Percentiles rank a stretch among this genome's conserved stretches.
phyloP scores from a whole-genome alignment of 805 yeast genomes.

The Cyberlindnera misumaiensis region DNA sequence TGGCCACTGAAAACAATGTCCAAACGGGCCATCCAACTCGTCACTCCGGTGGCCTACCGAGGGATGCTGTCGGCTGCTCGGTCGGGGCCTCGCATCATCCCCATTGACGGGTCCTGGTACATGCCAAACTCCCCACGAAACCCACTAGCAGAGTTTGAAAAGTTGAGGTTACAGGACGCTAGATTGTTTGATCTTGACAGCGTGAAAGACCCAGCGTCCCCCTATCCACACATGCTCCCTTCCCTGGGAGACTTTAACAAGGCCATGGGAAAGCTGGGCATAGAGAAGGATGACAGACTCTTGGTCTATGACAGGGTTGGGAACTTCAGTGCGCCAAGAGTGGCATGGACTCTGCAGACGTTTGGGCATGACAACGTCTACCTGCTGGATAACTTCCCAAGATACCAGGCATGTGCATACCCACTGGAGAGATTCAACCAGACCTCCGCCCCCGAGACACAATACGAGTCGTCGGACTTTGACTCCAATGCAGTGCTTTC shows the following conservation, averaged over 20 bases:
- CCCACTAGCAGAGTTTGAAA: constrained; percentile 50
- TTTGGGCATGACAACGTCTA: constrained; percentile 71
- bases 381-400: constrained; percentile 62
- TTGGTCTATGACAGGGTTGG: constrained; percentile 84
- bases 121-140: constrained; percentile 67
- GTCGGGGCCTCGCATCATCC: constrained; percentile 31
- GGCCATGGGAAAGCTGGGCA: constrained; percentile 49
- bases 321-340: constrained; percentile 83
- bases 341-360: constrained; percentile 80
- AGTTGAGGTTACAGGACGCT: constrained; percentile 57
- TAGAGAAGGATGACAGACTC: constrained; percentile 47
- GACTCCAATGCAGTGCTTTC: constrained; percentile 47
- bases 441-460: constrained; percentile 12
- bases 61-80: constrained; percentile 16
- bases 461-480: constrained; percentile 31
- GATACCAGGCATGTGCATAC: constrained; percentile 40
- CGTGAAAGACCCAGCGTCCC: constrained; percentile 49
- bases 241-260: constrained; percentile 44
- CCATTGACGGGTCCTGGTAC: constrained; percentile 90
- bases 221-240: constrained; percentile 92
- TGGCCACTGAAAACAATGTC: no score
- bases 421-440: constrained; percentile 33
- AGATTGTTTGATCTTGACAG: constrained; percentile 75
- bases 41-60: constrained; percentile 21
- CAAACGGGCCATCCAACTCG: constrained; percentile 18